Conservation (phyloP, 768 basidiomycete species). For the Suillus tomentosus region DNA sequence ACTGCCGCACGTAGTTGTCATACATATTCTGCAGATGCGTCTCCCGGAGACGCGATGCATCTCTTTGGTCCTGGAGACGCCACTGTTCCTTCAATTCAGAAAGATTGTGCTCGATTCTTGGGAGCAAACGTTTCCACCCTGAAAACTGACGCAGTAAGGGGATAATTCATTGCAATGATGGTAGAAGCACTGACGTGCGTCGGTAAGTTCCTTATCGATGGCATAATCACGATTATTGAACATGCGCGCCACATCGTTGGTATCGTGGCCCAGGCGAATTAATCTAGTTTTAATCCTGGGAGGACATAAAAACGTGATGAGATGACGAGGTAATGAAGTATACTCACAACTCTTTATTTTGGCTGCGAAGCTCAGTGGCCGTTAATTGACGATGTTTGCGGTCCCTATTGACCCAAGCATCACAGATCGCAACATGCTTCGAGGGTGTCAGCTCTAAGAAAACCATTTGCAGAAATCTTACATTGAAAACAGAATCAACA, state of each 20-base stretch:
- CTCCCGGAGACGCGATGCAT: not conserved
- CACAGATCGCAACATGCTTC: slow-evolving; percentile 1
- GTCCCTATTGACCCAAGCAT: not conserved
- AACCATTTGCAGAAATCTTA: not conserved
- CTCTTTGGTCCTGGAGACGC: not conserved
- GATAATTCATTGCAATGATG: not conserved
- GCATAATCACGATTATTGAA: not conserved
- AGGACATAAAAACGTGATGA: not conserved
- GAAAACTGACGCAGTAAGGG: not conserved
- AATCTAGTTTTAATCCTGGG: slow-evolving; percentile 4
- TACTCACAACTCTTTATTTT: slow-evolving; percentile 4
- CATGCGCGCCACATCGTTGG: not conserved
- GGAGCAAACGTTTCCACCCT: slow-evolving; percentile 7
- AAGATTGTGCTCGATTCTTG: not conserved
- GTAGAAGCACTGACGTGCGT: slow-evolving; percentile 1
- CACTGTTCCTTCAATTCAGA: not conserved
- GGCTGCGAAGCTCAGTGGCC: not conserved
- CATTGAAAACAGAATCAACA: slow-evolving; percentile 10
- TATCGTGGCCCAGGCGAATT: slow-evolving; percentile 3
- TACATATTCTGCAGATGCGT: not conserved
- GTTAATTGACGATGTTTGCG: not conserved
- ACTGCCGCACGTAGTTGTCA: not conserved
- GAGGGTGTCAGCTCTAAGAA: not conserved
- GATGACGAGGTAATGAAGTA: not conserved
- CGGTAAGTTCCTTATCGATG: not conserved